Evolutionary conservation across 2,329 filamentous ascomycete species (phyloP).

Genomic region (Zasmidium citrigriseum): DNA sequence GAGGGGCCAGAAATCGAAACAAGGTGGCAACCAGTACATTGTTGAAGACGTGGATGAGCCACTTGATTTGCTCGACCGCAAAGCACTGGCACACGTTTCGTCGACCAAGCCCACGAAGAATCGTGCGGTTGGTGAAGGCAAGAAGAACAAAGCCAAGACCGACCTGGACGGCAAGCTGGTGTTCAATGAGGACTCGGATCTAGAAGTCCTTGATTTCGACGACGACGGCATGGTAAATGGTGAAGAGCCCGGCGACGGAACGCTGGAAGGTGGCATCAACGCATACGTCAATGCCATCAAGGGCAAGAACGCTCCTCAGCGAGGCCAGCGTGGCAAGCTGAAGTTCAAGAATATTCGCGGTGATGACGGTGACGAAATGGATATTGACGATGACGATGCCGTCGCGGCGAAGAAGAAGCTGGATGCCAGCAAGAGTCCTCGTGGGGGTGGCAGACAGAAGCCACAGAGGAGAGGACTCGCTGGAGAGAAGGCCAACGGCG

Average conservation of each 20-base stretch:
- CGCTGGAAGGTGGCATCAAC: slow-evolving; percentile 56
- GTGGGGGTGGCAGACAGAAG: slow-evolving; percentile 20
- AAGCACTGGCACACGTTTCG: slow-evolving; percentile 88
- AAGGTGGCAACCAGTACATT: slow-evolving; percentile 71
- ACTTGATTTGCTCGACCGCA: slow-evolving; percentile 86
- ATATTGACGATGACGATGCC: slow-evolving; percentile 46
- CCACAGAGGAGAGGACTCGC: slow-evolving; percentile 28
- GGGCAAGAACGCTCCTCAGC: slow-evolving; percentile 58
- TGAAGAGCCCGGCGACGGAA: slow-evolving; percentile 40
- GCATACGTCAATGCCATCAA: slow-evolving; percentile 63
- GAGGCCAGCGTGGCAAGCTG: slow-evolving; percentile 61
- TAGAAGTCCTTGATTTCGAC: slow-evolving; percentile 61
- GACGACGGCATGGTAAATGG: slow-evolving; percentile 44
- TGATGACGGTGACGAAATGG: slow-evolving; percentile 47
- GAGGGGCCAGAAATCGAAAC: slow-evolving; percentile 59
- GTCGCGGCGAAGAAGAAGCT: slow-evolving; percentile 38
- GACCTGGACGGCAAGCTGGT: slow-evolving; percentile 81
- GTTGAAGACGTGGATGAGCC: slow-evolving; percentile 93
- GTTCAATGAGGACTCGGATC: slow-evolving; percentile 55
- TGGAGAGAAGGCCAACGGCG: slow-evolving; percentile 24
- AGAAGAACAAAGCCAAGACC: slow-evolving; percentile 63
- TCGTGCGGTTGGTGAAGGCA: slow-evolving; percentile 46
- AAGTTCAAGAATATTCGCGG: slow-evolving; percentile 58
- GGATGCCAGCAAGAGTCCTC: slow-evolving; percentile 21
- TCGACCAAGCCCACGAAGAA: slow-evolving; percentile 77